Evolutionary conservation across 2,329 filamentous ascomycete species (phyloP).

Genomic region (Calonectria hawksworthii): DNA sequence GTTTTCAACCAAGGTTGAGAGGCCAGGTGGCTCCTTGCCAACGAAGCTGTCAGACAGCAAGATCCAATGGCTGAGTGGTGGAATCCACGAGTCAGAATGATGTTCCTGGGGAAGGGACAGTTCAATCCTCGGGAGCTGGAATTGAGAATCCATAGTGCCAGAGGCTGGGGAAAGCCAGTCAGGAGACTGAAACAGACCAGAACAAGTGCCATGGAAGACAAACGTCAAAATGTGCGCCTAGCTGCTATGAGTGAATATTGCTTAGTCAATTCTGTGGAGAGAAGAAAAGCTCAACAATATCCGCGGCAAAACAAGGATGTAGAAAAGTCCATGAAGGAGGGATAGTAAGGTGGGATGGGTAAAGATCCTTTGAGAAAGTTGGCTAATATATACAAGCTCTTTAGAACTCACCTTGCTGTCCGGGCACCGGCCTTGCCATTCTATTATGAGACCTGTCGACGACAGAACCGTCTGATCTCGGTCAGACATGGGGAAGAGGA

Average conservation of each 20-base stretch:
- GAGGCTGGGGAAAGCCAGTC: not conserved
- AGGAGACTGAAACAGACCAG: slow-evolving; percentile 19
- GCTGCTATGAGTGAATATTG: slow-evolving; percentile 44
- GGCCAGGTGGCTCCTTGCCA: slow-evolving; percentile 11
- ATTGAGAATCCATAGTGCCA: slow-evolving; percentile 30
- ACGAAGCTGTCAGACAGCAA: slow-evolving; percentile 26
- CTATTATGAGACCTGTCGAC: slow-evolving; percentile 46
- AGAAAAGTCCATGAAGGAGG: slow-evolving; percentile 37
- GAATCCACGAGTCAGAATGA: slow-evolving; percentile 21
- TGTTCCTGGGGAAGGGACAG: slow-evolving; percentile 26
- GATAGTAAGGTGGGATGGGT: slow-evolving; percentile 30
- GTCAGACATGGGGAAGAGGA: slow-evolving; percentile 39
- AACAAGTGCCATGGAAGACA: slow-evolving; percentile 15
- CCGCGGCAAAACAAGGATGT: slow-evolving; percentile 26
- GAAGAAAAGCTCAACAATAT: slow-evolving; percentile 26
- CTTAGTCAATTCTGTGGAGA: slow-evolving; percentile 43
- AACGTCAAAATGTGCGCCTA: slow-evolving; percentile 32
- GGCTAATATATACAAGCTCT: slow-evolving; percentile 67
- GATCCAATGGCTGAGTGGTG: slow-evolving; percentile 22
- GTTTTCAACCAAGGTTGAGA: slow-evolving; percentile 12
- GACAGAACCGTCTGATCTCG: slow-evolving; percentile 45
- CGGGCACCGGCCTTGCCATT: slow-evolving; percentile 55
- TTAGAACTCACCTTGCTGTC: slow-evolving; percentile 68
- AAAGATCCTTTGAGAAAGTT: slow-evolving; percentile 56
- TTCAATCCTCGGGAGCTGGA: slow-evolving; percentile 34